These are phyloP conservation scores for Candolleomyces efflorescens DNA, from an alignment of 768 basidiomycete genomes.

Conservation along the genomic window DNA sequence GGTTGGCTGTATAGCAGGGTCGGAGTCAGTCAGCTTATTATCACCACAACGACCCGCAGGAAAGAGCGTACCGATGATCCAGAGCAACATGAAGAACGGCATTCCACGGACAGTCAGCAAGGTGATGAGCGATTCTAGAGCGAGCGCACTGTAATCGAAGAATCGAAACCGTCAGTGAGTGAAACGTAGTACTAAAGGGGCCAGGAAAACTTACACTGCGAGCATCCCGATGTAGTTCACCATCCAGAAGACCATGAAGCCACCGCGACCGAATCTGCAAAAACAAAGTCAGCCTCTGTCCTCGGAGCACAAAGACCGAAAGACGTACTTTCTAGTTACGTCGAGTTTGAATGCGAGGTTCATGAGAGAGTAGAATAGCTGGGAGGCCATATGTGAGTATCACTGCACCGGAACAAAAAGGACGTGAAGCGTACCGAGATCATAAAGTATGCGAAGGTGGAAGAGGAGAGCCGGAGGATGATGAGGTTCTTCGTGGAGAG, in stretches of 20 bases:
- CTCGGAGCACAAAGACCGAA: neutral
- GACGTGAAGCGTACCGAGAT: slow-evolving; percentile 26
- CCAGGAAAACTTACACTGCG: slow-evolving; percentile 35
- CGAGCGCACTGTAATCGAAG: slow-evolving; percentile 44
- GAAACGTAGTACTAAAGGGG: no score
- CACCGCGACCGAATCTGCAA: slow-evolving; percentile 41
- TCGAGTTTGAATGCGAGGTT: slow-evolving; percentile 59
- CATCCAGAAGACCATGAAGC: slow-evolving; percentile 72
- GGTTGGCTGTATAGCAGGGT: no score
- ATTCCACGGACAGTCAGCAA: slow-evolving; percentile 49
- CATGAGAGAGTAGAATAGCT: slow-evolving; percentile 62
- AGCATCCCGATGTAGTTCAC: slow-evolving; percentile 61
- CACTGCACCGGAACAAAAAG: neutral
- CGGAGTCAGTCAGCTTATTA: no score
- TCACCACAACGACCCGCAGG: no score
- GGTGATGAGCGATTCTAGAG: slow-evolving; percentile 55
- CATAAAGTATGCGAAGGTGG: slow-evolving; percentile 30
- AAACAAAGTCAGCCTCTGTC: neutral
- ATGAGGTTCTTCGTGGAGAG: slow-evolving; percentile 31
- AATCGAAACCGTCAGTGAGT: neutral
- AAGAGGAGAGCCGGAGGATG: slow-evolving; percentile 27
- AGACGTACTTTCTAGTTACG: slow-evolving; percentile 40
- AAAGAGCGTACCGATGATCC: slow-evolving; percentile 54
- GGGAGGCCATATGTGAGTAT: neutral
- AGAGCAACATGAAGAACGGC: slow-evolving; percentile 57